Conservation (phyloP, 1,139 yeast species). For the Hyphopichia fennica region DNA sequence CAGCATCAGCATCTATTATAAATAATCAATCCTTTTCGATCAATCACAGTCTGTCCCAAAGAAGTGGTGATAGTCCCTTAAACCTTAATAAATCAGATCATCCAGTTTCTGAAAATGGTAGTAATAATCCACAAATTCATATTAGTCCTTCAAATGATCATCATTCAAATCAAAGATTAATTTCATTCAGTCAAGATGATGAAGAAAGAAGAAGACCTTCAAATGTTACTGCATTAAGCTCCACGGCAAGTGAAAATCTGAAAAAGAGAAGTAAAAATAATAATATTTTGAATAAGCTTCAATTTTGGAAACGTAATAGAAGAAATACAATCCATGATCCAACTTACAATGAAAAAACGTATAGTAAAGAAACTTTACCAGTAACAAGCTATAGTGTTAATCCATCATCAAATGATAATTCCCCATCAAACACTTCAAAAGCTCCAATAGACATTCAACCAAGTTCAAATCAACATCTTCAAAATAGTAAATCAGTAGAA, state of each 20-base stretch:
- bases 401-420: neutral
- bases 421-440: neutral
- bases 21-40: neutral
- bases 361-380: neutral
- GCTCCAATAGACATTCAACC: neutral
- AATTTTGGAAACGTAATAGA: constrained; percentile 41
- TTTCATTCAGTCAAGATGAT: constrained; percentile 37
- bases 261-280: constrained; percentile 19
- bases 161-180: constrained; percentile 22
- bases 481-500: neutral
- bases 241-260: constrained; percentile 5
- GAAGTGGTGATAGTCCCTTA: neutral
- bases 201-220: constrained; percentile 14
- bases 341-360: neutral
- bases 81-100: neutral
- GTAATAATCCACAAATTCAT: neutral
- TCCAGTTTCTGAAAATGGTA: too few species aligned
- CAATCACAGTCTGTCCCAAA: neutral
- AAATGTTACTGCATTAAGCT: constrained; percentile 10
- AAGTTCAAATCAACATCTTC: neutral
- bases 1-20: neutral
- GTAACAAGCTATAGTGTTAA: neutral
- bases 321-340: constrained; percentile 5
- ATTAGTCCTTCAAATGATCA: constrained; percentile 14
- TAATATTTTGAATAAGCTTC: constrained; percentile 35